Base-by-base conservation (phyloP, 2,329 filamentous ascomycete genomes). In the Rhinocladiella similis region DNA sequence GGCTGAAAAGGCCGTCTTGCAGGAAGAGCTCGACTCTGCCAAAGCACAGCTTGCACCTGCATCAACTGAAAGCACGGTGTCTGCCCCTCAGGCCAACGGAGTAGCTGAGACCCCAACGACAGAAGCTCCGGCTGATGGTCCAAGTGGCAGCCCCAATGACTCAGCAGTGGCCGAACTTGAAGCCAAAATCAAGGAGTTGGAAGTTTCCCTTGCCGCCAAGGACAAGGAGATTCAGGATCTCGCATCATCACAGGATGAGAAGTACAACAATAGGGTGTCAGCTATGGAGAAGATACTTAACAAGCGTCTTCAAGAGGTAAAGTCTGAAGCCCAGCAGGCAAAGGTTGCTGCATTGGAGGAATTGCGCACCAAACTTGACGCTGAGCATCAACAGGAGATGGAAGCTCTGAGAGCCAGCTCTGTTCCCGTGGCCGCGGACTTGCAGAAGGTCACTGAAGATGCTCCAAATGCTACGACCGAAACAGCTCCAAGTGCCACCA, bases 1-100 rank as follows among this genome's bases (percentile, higher is more conserved):
- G 5, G 77, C 84, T 9, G 86, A 94, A 69, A 91, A 90, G 70
- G 79, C 85, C 16, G 77, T 78, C 1, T 77, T 90, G n/a, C 83
- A 90, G 62, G 75, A 83, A 55, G 86, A 91, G 66, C 75, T 96
- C 12, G 79, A 86, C 50, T 74, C 77, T 9, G 82, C 81, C 1
- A 81, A 84, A 53, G 75, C 80, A 5, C 85, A 91, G 65, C 79
- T 88, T 22, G 73, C 74, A 43, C 69, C 73, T 5, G 65, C 68
- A 41, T 55, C 67, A 19, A 63, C 68, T 33, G 29, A 33, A 33
- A 33, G 10, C 10, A 12, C 29, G 10, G 6, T 33, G 29, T 33
- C 29, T 33, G 10, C 10, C 10, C 29, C 29, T 41, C 57, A 64
- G 42, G 50, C 59, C 27, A 63, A 63, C 50, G 63, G 61, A 29